phyloP scores from a whole-genome alignment of 2,329 filamentous ascomycete genomes.

The Botrytis byssoidea region DNA sequence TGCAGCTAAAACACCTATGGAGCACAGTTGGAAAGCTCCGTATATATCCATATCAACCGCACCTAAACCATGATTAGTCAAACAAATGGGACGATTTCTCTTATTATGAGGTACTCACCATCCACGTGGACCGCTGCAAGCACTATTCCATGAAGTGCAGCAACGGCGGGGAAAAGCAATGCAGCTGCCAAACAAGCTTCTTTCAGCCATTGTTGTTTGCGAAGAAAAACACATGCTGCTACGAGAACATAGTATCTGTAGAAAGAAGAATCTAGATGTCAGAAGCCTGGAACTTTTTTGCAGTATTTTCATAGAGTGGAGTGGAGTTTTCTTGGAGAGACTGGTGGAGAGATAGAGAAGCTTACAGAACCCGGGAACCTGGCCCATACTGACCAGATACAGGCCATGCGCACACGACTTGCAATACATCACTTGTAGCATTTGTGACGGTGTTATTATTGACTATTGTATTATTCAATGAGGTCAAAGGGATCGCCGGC shows the following conservation, averaged over 20 bases:
- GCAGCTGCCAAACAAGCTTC: constrained; percentile 63
- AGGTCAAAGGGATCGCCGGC: constrained; percentile 40
- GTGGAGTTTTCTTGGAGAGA: neutral
- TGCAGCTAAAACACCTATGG: constrained; percentile 63
- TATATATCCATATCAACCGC: constrained; percentile 68
- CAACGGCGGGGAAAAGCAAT: constrained; percentile 61
- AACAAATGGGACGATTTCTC: neutral
- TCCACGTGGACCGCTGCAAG: constrained; percentile 58
- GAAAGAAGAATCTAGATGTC: neutral
- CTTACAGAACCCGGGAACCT: constrained; percentile 52
- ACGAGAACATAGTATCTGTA: constrained; percentile 62
- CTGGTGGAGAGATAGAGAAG: constrained; percentile 20
- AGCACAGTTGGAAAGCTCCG: constrained; percentile 65
- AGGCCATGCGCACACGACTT: constrained; percentile 57
- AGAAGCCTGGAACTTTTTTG: neutral
- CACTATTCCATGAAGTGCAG: constrained; percentile 62
- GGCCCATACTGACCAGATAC: constrained; percentile 57
- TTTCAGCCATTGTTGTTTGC: constrained; percentile 59
- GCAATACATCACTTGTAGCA: constrained; percentile 35
- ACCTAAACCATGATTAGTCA: constrained; percentile 41
- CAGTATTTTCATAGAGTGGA: neutral
- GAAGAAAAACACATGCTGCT: constrained; percentile 60
- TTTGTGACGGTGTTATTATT: constrained; percentile 29
- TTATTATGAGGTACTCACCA: constrained; percentile 44
- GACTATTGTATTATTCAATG: constrained; percentile 29